Conservation (phyloP, 176 grass and related monocot species). For the Rhipidocladum racemiflorum region DNA sequence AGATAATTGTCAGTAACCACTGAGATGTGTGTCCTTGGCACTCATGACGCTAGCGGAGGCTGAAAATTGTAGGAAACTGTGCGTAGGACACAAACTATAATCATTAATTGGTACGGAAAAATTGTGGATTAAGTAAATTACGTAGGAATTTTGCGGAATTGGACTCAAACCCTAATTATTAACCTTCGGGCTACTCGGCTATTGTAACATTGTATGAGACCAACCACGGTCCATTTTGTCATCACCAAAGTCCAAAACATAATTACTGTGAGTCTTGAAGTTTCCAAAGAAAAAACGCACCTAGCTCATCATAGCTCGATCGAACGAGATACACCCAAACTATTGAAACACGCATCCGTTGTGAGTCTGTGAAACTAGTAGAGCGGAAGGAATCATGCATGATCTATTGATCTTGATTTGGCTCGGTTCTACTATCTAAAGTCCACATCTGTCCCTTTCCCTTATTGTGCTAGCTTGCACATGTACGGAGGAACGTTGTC, state of each 20-base stretch:
- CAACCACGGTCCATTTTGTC: background rate
- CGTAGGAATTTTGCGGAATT: background rate
- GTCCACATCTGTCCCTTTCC: background rate
- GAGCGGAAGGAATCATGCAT: background rate
- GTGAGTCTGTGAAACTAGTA: background rate
- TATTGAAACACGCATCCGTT: background rate
- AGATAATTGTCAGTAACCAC: background rate
- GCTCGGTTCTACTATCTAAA: background rate
- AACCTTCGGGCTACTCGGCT: too few relatives aligned
- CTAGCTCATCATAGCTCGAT: background rate
- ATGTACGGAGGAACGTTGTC: background rate
- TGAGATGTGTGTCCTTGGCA: background rate
- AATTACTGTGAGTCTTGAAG: background rate
- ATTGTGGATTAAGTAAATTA: too few relatives aligned
- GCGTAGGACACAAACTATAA: background rate
- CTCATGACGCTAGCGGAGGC: background rate
- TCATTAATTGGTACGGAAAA: background rate
- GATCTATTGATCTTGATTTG: background rate
- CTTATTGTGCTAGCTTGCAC: background rate
- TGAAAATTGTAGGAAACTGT: background rate
- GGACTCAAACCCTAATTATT: background rate
- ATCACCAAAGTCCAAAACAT: background rate
- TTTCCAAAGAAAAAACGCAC: background rate
- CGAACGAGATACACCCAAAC: background rate
- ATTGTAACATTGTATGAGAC: too few relatives aligned